A percentile compares a stretch with the other conserved stretches of the same genome.
Conservation (phyloP, 148 eudicot species). For the Amaranthus hypochondriacus region DNA sequence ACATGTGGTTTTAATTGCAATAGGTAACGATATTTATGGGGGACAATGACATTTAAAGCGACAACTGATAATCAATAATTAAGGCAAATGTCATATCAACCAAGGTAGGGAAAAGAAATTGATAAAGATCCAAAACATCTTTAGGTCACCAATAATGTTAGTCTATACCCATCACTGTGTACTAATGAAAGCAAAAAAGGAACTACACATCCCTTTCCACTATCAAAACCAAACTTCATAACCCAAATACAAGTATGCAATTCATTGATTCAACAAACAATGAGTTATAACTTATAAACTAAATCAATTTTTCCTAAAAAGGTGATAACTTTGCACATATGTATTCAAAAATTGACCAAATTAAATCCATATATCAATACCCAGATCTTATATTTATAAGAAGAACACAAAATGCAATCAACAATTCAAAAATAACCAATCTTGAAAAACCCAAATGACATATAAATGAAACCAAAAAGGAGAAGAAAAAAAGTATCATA, state of each 20-base stretch:
- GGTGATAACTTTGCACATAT: slow-evolving; percentile 4
- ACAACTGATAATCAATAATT: slow-evolving; percentile 21
- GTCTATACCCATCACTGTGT: slow-evolving; percentile 18
- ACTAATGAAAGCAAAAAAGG: slow-evolving; percentile 10
- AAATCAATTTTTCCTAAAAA: neutral
- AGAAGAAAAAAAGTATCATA: slow-evolving; percentile 20
- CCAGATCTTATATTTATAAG: slow-evolving; percentile 11
- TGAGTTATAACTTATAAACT: neutral
- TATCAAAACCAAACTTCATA: slow-evolving; percentile 11
- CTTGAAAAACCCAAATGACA: neutral
- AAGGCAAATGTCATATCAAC: slow-evolving; percentile 29
- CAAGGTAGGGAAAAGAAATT: slow-evolving; percentile 1
- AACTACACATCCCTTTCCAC: slow-evolving; percentile 12
- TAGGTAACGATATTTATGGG: slow-evolving; percentile 12
- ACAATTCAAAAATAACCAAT: neutral
- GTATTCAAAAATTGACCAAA: neutral
- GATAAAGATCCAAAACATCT: slow-evolving; percentile 20
- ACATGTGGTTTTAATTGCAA: slow-evolving; percentile 15
- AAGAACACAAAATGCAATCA: slow-evolving; percentile 3
- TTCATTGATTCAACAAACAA: neutral
- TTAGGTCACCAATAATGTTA: slow-evolving; percentile 21
- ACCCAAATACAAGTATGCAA: slow-evolving; percentile 1
- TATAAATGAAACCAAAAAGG: neutral
- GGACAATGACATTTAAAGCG: slow-evolving; percentile 20
- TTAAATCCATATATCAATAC: neutral